Evolutionary conservation across 2,329 filamentous ascomycete species (phyloP).

Genomic region (Xylariaceae sp.): DNA sequence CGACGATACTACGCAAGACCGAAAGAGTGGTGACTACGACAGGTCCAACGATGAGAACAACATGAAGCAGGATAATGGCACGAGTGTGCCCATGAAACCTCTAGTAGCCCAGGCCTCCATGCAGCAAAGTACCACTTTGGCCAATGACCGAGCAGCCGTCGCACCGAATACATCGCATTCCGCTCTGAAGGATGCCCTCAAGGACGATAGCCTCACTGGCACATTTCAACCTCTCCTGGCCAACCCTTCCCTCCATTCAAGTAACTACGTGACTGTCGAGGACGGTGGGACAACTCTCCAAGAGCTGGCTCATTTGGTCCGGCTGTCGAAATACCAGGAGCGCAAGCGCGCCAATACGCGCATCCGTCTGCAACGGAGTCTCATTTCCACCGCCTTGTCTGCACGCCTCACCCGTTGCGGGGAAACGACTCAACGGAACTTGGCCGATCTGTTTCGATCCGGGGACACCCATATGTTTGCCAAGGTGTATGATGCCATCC

Average conservation of each 20-base stretch:
- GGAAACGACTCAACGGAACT: constrained; percentile 66
- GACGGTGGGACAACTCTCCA: constrained; percentile 65
- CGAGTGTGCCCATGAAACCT: constrained; percentile 42
- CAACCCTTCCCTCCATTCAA: constrained; percentile 62
- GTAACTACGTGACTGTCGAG: constrained; percentile 54
- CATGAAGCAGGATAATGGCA: constrained; percentile 32
- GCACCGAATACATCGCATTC: constrained; percentile 33
- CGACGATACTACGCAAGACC: constrained; percentile 39
- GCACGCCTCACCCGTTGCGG: constrained; percentile 69
- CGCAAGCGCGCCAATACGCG: constrained; percentile 70
- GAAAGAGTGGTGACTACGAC: constrained; percentile 41
- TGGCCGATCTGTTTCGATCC: constrained; percentile 71
- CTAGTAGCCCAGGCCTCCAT: constrained; percentile 35
- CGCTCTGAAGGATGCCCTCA: constrained; percentile 26
- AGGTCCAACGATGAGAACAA: constrained; percentile 34
- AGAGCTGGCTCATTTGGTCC: constrained; percentile 72
- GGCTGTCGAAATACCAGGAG: constrained; percentile 74
- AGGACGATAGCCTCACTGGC: constrained; percentile 40
- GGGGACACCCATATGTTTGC: constrained; percentile 77
- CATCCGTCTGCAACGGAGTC: constrained; percentile 65
- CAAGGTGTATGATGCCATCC: constrained; percentile 68
- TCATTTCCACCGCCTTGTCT: constrained; percentile 70
- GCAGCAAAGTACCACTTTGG: constrained; percentile 12
- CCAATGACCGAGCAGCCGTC: constrained; percentile 23
- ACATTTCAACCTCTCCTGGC: constrained; percentile 52